Evolutionary conservation across 106 monocot species (phyloP).

Genomic region (Acanthochlamys bracteata): DNA sequence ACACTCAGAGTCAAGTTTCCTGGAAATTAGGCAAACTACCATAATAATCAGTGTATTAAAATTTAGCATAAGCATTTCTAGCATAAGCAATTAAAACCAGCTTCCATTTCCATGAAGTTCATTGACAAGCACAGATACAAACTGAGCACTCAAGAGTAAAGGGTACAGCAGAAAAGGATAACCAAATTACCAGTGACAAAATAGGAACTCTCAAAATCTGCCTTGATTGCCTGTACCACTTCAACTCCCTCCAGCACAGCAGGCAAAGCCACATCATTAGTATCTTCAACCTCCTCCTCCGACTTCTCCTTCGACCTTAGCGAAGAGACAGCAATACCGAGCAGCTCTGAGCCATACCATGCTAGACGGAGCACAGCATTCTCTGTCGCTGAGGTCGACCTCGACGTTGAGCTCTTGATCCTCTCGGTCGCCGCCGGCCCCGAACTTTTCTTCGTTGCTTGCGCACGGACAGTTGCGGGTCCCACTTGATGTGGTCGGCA

Average conservation of each 20-base stretch:
- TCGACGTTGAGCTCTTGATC: too few relatives aligned
- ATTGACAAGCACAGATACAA: too few relatives aligned
- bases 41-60: too few relatives aligned
- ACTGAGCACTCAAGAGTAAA: too few relatives aligned
- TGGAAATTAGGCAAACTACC: slow-evolving; percentile 1
- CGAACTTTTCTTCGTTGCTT: too few relatives aligned
- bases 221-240: slow-evolving; percentile 58
- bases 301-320: background rate
- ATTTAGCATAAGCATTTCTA: background rate
- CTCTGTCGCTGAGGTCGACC: slow-evolving; percentile 18
- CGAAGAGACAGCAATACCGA: slow-evolving; percentile 54
- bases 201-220: slow-evolving; percentile 67
- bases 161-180: too few relatives aligned
- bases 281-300: background rate
- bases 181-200: slow-evolving; percentile 63
- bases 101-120: too few relatives aligned
- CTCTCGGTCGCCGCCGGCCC: background rate
- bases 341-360: slow-evolving; percentile 89
- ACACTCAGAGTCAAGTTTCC: slow-evolving; percentile 72
- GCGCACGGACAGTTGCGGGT: too few relatives aligned
- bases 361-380: slow-evolving; percentile 60
- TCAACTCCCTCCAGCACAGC: slow-evolving; percentile 14
- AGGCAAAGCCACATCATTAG: background rate
- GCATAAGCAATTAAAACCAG: too few relatives aligned
- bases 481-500: too few relatives aligned